phyloP scores from a whole-genome alignment of 805 yeast genomes.

The Saturnispora hagleri region DNA sequence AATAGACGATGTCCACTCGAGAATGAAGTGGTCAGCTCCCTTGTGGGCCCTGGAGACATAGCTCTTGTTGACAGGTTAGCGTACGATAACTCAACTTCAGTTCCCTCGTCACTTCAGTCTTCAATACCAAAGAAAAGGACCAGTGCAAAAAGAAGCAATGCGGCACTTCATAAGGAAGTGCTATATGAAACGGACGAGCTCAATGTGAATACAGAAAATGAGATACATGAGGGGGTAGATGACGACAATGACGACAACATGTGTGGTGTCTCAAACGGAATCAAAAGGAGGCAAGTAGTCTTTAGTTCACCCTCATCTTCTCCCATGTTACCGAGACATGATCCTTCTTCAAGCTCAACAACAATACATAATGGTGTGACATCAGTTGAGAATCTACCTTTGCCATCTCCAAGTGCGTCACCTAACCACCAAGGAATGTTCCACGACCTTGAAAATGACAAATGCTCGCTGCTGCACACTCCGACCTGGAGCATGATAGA shows the following conservation, averaged over 20 bases:
- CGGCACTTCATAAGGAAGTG: background rate
- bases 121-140: background rate
- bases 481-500: background rate
- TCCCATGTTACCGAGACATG: background rate
- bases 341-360: background rate
- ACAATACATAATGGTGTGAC: background rate
- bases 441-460: background rate
- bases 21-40: background rate
- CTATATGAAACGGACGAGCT: background rate
- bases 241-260: background rate
- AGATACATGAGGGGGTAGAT: background rate
- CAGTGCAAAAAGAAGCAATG: background rate
- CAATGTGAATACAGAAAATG: background rate
- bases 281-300: background rate
- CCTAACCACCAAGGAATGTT: constrained; percentile 33
- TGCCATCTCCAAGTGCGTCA: constrained; percentile 63
- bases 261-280: background rate
- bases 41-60: background rate
- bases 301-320: background rate
- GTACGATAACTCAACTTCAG: background rate
- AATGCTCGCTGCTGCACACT: background rate
- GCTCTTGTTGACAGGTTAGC: background rate
- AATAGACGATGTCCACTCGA: background rate
- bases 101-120: background rate
- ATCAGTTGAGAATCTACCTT: constrained; percentile 30